Conservation (phyloP, 164 flowering plant genomes). For the Dillenia suffruticosa region DNA sequence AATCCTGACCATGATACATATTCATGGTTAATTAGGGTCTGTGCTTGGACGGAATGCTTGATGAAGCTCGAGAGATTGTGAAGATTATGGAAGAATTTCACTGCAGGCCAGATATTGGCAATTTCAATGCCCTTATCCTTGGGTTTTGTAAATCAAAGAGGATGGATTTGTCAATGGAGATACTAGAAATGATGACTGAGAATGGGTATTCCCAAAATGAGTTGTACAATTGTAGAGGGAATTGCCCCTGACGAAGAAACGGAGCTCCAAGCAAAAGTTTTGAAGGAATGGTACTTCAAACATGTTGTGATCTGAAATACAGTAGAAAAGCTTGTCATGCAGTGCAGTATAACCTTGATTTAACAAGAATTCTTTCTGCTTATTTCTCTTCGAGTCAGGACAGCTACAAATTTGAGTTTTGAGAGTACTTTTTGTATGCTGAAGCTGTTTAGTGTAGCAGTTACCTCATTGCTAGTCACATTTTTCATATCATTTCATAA, state of each 20-base stretch:
- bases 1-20: constrained; percentile 68
- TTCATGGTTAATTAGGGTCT: constrained; percentile 80
- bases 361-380: too few species aligned
- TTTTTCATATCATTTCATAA: too few species aligned
- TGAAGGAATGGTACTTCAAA: constrained; percentile 49
- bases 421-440: too few species aligned
- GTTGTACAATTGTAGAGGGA: constrained; percentile 85
- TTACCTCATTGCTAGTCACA: too few species aligned
- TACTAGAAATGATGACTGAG: constrained; percentile 56
- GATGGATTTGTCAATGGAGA: constrained; percentile 56
- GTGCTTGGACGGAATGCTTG: constrained; percentile 78
- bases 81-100: constrained; percentile 61
- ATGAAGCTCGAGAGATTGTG: constrained; percentile 62
- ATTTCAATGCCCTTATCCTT: constrained; percentile 69
- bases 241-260: constrained; percentile 60
- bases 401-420: too few species aligned
- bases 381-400: too few species aligned
- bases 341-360: constrained; percentile 47
- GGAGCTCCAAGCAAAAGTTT: constrained; percentile 54
- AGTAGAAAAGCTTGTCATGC: constrained; percentile 76
- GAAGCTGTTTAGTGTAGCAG: too few species aligned
- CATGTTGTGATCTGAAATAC: constrained; percentile 45
- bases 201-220: constrained; percentile 71
- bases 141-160: constrained; percentile 68
- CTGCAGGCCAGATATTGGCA: constrained; percentile 48